These are phyloP conservation scores for Acanthamoeba sp. DNA, from an alignment of 208 protist genomes.

Conservation along the genomic window DNA sequence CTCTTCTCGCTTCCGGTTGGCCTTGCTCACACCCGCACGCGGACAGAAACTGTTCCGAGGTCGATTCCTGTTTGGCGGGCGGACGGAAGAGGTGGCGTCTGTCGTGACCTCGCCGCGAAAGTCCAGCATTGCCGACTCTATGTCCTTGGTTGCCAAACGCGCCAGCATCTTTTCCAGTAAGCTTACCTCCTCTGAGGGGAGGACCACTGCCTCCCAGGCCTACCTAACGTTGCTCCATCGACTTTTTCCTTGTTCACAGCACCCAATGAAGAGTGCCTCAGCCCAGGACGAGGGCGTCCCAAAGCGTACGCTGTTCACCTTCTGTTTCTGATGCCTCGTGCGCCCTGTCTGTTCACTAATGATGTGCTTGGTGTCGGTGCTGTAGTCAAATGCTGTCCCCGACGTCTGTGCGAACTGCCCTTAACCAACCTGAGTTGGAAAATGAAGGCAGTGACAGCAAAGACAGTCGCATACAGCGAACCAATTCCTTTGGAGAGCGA, in stretches of 20 bases:
- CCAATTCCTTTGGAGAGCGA: conserved; percentile 55
- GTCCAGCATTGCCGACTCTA: background rate
- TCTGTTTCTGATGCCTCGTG: background rate
- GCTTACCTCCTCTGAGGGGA: too few relatives aligned
- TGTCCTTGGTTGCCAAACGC: background rate
- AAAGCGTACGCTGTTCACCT: conserved; percentile 2
- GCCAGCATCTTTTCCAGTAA: background rate
- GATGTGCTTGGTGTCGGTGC: too few relatives aligned
- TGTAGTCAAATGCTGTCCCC: too few relatives aligned
- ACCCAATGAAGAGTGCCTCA: background rate
- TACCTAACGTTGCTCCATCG: background rate
- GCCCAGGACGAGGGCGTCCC: background rate
- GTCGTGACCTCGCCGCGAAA: background rate
- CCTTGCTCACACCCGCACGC: background rate
- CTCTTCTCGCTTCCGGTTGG: background rate
- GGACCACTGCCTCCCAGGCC: too few relatives aligned
- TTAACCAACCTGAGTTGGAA: background rate
- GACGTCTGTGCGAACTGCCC: too few relatives aligned
- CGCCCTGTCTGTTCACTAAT: background rate
- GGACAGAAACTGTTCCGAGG: background rate
- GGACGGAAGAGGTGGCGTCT: background rate
- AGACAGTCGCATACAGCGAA: background rate
- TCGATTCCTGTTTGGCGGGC: background rate
- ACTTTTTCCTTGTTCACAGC: background rate
- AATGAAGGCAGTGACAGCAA: background rate